Conservation (phyloP, 495 filamentous ascomycete species). For the Penicillium nucicola region DNA sequence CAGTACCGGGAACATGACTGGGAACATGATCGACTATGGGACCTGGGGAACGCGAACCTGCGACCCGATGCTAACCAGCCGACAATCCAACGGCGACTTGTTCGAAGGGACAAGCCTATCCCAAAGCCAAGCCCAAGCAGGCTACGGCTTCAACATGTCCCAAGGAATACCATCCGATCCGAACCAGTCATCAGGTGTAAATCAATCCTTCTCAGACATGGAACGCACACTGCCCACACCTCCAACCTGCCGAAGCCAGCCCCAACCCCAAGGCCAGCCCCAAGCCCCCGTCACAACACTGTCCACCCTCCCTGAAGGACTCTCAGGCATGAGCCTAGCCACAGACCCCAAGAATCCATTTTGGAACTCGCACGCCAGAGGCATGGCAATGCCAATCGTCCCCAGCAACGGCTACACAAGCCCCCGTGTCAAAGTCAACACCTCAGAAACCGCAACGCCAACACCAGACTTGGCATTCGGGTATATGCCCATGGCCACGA, state of each 20-base stretch:
- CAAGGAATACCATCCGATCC: constrained; percentile 22
- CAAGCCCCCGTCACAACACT: background rate
- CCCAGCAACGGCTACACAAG: constrained; percentile 15
- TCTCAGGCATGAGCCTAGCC: constrained; percentile 12
- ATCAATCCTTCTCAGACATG: constrained; percentile 20
- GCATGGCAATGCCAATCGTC: constrained; percentile 3
- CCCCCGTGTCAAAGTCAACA: constrained; percentile 17
- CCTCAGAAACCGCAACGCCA: constrained; percentile 11
- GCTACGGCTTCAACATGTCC: constrained; percentile 30
- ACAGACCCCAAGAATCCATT: constrained; percentile 11
- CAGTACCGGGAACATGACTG: constrained; percentile 10
- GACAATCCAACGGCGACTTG: constrained; percentile 16
- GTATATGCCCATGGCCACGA: constrained; percentile 25
- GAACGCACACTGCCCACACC: constrained; percentile 40
- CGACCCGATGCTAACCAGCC: constrained; percentile 17
- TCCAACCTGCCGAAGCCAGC: constrained; percentile 21
- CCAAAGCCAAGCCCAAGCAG: constrained; percentile 20
- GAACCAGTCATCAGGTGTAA: constrained; percentile 13
- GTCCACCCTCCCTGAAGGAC: constrained; percentile 11
- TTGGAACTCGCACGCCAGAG: constrained; percentile 15
- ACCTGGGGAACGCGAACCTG: constrained; percentile 31
- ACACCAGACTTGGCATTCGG: constrained; percentile 31
- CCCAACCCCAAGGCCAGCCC: constrained; percentile 7
- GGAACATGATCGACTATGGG: constrained; percentile 25
- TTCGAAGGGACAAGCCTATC: constrained; percentile 20